Percentiles rank a stretch among this genome's conserved stretches.
phyloP scores from a whole-genome alignment of 192 early-diverging fungal species.

The Anaeromyces robustus region DNA sequence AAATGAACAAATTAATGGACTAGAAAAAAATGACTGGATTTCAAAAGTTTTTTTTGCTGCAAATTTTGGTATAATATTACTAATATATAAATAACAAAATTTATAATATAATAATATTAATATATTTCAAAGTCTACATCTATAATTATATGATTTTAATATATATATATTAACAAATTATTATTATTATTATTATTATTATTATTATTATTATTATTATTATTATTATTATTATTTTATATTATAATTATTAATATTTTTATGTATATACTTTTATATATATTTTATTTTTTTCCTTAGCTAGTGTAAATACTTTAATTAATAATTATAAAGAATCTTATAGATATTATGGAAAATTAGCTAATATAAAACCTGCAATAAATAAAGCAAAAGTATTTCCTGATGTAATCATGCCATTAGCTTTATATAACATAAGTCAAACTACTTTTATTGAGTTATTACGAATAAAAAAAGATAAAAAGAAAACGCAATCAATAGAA shows the following conservation, averaged over 20 bases:
- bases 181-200: no score
- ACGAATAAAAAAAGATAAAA: neutral
- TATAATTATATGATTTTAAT: no score
- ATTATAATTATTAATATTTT: neutral
- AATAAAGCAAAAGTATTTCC: neutral
- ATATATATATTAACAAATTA: no score
- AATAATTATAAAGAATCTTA: neutral
- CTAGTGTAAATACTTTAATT: neutral
- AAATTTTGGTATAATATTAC: neutral
- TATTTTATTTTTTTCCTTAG: neutral
- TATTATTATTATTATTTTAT: no score
- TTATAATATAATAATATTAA: no score
- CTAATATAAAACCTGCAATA: neutral
- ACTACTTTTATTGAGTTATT: neutral
- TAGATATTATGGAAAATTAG: neutral
- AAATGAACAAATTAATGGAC: neutral
- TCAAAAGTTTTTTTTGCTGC: neutral
- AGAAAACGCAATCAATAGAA: neutral
- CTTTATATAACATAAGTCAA: neutral
- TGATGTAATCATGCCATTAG: neutral
- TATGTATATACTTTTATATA: neutral
- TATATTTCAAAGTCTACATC: no score
- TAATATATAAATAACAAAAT: no score
- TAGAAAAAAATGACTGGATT: neutral
- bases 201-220: no score